Evolutionary conservation across 345 rosid genomes (phyloP).

Genomic region (Euclidium syriacum): DNA sequence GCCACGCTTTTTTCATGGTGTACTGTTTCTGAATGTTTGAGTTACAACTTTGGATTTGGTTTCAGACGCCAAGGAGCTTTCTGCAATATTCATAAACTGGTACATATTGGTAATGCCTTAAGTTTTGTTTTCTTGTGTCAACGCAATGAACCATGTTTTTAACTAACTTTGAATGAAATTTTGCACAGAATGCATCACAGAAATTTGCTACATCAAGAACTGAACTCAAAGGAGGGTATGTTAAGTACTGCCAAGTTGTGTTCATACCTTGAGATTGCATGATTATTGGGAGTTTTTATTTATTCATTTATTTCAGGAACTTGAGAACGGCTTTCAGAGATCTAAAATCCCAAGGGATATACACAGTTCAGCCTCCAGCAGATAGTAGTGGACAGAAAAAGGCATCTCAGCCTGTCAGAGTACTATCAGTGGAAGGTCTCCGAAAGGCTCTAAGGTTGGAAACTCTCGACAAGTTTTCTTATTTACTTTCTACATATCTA

Average conservation of each 20-base stretch:
- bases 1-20: background rate
- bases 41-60: constrained; percentile 19
- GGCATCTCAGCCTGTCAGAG: constrained; percentile 46
- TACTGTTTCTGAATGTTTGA: constrained; percentile 9
- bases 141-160: background rate
- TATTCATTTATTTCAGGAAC: constrained; percentile 38
- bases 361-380: constrained; percentile 54
- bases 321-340: constrained; percentile 55
- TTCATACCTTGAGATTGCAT: background rate
- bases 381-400: constrained; percentile 41
- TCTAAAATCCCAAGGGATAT: constrained; percentile 52
- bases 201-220: constrained; percentile 48
- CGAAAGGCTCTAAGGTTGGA: constrained; percentile 69
- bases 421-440: constrained; percentile 77
- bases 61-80: constrained; percentile 66
- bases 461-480: constrained; percentile 1
- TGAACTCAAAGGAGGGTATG: constrained; percentile 95
- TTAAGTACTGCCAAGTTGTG: constrained; percentile 14
- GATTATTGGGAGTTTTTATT: background rate
- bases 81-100: constrained; percentile 69
- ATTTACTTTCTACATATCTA: background rate
- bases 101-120: constrained; percentile 20
- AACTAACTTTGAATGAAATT: background rate
- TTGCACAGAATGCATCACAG: constrained; percentile 64
- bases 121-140: constrained; percentile 19